phyloP scores from a whole-genome alignment of 495 filamentous ascomycete species.

The Talaromyces liani region DNA sequence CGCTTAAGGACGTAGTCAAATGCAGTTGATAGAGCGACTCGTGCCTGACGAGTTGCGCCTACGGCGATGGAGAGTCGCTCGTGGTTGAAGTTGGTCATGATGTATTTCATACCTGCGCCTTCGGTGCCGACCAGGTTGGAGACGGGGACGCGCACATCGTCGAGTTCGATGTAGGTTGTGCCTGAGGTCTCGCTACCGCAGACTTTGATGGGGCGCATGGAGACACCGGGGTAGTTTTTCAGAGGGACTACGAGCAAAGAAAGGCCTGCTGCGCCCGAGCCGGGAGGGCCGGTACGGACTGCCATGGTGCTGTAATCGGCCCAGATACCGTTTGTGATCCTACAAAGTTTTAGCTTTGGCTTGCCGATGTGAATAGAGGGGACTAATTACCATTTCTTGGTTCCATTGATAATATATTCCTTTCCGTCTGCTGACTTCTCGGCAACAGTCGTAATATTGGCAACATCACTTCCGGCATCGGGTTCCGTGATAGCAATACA shows the following conservation, averaged over 20 bases:
- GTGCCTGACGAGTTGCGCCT: slow-evolving; percentile 50
- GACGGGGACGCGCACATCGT: slow-evolving; percentile 63
- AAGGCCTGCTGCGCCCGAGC: slow-evolving; percentile 50
- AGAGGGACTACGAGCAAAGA: slow-evolving; percentile 63
- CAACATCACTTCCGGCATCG: slow-evolving; percentile 63
- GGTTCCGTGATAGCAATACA: slow-evolving; percentile 81
- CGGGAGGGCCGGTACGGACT: slow-evolving; percentile 62
- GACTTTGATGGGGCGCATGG: slow-evolving; percentile 56
- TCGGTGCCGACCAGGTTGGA: slow-evolving; percentile 65
- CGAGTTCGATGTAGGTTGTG: slow-evolving; percentile 70
- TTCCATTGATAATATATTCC: slow-evolving; percentile 64
- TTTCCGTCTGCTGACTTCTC: slow-evolving; percentile 54
- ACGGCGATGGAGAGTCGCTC: slow-evolving; percentile 63
- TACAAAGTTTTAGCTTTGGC: too few species aligned
- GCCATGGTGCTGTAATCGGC: slow-evolving; percentile 65
- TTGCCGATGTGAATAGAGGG: too few species aligned
- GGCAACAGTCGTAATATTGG: slow-evolving; percentile 61
- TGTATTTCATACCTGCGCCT: slow-evolving; percentile 63
- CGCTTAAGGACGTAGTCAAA: slow-evolving; percentile 64
- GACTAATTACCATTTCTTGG: slow-evolving; percentile 61
- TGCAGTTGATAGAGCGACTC: slow-evolving; percentile 57
- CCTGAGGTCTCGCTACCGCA: slow-evolving; percentile 53
- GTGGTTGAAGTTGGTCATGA: slow-evolving; percentile 84
- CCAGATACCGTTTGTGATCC: slow-evolving; percentile 76
- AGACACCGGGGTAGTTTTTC: slow-evolving; percentile 53